Base-by-base conservation (phyloP, 2,329 filamentous ascomycete genomes). In the Fonsecaea pedrosoi region DNA sequence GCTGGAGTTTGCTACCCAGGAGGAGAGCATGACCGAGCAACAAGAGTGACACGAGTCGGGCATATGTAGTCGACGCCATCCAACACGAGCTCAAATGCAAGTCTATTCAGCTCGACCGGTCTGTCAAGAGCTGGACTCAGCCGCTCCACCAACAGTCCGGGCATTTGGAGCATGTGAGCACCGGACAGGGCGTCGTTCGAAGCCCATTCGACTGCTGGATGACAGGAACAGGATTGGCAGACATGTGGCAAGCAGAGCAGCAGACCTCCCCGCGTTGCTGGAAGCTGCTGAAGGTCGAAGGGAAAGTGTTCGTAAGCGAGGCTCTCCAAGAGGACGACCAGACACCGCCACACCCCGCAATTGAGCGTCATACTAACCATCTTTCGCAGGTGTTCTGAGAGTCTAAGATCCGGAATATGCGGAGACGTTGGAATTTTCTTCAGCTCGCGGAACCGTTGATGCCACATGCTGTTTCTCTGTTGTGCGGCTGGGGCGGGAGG, bases 311-410 rank as follows among this genome's bases (percentile, higher is more conserved):
- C 45, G 45, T 50, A 50, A 50, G 45, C 45, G 45, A 50, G 45
- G 38, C 13, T 35, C 25, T 34, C 18, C 7, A 13, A 50, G 25
- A 60, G 57, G 57, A 45, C 57, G 37, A 35, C 5, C n/a, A 1
- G 15, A 18, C 18, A 13, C 57, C 32, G 57, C 40, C 12, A 50
- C 18, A 30, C 53, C 40, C 57, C 57, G 57, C 57, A 48, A 50
- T 15, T 6, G 40, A 25, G 40, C 2, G 30, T 13, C 12, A 15
- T 15, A 25, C 56, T 65, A 60, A 65, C 62, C 62, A 18, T 35
- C 54, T 65, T 55, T n/a, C 62, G 62, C 34, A 65, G 62, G 62
- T 50, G 62, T 65, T 65, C 48, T 55, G 30, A 54, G 37, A 18
- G 12, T 8, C 45, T 4, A 45, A 50, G 45, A 10, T 9, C 18